Conservation (phyloP, 768 basidiomycete genomes). For the Gelatoporia subvermispora region DNA sequence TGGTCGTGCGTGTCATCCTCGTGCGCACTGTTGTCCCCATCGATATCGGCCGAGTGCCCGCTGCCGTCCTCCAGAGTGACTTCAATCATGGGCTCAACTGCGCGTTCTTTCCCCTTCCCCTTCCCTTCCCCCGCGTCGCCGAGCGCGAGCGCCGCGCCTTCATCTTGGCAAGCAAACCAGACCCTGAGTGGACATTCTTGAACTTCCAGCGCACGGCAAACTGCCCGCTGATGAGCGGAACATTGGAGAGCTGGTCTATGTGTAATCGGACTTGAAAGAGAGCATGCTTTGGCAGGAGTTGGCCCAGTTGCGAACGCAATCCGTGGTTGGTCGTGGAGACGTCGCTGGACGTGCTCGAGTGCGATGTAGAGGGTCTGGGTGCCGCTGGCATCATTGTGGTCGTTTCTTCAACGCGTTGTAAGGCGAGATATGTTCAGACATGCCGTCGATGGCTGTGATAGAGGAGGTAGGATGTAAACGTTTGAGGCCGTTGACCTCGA, state of each 20-base stretch:
- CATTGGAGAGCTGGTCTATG: constrained; percentile 64
- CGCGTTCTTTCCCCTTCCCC: constrained; percentile 11
- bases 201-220: constrained; percentile 72
- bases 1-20: constrained; percentile 7
- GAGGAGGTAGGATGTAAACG: too few species aligned
- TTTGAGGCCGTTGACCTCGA: too few species aligned
- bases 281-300: constrained; percentile 61
- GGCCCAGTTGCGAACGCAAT: constrained; percentile 55
- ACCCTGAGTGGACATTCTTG: constrained; percentile 47
- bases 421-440: too few species aligned
- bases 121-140: constrained; percentile 8
- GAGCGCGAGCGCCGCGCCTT: constrained; percentile 22
- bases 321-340: constrained; percentile 11
- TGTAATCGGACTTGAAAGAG: constrained; percentile 57
- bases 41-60: background rate
- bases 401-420: too few species aligned
- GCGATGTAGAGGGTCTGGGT: too few species aligned
- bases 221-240: constrained; percentile 68
- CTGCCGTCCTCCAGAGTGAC: constrained; percentile 5
- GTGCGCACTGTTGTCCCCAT: constrained; percentile 8
- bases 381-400: too few species aligned
- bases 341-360: background rate
- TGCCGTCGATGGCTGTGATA: too few species aligned
- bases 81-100: constrained; percentile 4
- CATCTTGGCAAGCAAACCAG: constrained; percentile 39